Conservation (phyloP, 805 yeast genomes). For the Lipomyces yamadae region DNA sequence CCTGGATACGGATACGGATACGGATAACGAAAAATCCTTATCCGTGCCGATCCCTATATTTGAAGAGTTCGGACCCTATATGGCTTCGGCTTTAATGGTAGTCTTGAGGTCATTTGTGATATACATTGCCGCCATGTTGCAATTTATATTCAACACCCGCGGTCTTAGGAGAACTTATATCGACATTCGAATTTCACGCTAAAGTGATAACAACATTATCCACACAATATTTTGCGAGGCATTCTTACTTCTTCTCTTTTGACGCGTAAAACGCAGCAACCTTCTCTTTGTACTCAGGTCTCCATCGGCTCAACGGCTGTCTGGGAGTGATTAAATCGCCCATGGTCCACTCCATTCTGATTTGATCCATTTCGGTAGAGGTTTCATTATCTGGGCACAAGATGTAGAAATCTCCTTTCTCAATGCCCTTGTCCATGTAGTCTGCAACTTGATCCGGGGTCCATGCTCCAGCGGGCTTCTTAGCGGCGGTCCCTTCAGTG, state of each 20-base stretch:
- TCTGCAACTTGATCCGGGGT: constrained; percentile 42
- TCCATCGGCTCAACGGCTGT: constrained; percentile 41
- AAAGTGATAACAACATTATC: no score
- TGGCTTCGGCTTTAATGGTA: no score
- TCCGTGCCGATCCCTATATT: no score
- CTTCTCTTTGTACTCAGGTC: constrained; percentile 36
- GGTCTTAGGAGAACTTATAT: no score
- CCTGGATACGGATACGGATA: no score
- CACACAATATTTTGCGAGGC: no score
- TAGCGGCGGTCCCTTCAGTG: constrained; percentile 16
- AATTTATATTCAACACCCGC: no score
- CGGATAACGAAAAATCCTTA: no score
- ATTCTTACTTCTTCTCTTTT: constrained; percentile 10
- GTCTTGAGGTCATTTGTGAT: no score
- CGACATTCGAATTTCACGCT: no score
- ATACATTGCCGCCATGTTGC: no score
- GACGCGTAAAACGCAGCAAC: constrained; percentile 30
- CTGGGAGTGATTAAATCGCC: constrained; percentile 38
- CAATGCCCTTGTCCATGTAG: constrained; percentile 36
- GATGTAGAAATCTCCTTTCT: constrained; percentile 38
- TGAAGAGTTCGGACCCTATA: no score
- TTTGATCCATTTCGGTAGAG: constrained; percentile 36
- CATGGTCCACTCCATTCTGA: constrained; percentile 40
- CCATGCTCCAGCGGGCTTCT: constrained; percentile 43
- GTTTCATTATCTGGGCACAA: constrained; percentile 43